Conservation (phyloP, 1,284 basidiomycete species). For the Pascua guehoae region DNA sequence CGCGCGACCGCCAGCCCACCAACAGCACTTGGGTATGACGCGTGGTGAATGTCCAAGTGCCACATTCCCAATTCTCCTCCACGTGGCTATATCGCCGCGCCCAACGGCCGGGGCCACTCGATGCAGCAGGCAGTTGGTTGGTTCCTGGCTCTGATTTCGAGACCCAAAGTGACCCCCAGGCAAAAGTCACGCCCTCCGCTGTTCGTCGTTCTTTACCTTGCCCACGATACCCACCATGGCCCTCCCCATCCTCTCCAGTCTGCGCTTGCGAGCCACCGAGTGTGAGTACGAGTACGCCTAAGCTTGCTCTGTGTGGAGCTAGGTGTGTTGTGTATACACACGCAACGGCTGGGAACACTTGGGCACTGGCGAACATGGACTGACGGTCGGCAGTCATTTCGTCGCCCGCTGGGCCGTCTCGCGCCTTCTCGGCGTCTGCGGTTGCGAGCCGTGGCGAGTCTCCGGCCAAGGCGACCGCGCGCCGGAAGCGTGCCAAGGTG, state of each 20-base stretch:
- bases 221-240: not conserved
- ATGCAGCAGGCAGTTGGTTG: no score
- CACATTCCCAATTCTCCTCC: no score
- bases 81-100: no score
- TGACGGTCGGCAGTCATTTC: not conserved
- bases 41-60: no score
- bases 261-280: not conserved
- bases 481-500: slow-evolving; percentile 17
- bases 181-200: not conserved
- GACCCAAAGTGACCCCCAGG: not conserved
- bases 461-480: slow-evolving; percentile 9
- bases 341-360: no score
- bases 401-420: slow-evolving; percentile 1
- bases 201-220: not conserved
- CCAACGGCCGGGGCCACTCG: no score
- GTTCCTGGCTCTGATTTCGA: not conserved
- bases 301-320: no score
- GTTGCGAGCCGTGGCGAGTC: slow-evolving; percentile 9
- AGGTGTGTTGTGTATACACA: no score
- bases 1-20: no score
- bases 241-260: not conserved
- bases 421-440: not conserved
- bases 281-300: not conserved
- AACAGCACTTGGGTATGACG: no score
- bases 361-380: no score